Evolutionary conservation across 2,329 filamentous ascomycete species (phyloP).

Genomic region (Fusarium neocosmosporiellum): DNA sequence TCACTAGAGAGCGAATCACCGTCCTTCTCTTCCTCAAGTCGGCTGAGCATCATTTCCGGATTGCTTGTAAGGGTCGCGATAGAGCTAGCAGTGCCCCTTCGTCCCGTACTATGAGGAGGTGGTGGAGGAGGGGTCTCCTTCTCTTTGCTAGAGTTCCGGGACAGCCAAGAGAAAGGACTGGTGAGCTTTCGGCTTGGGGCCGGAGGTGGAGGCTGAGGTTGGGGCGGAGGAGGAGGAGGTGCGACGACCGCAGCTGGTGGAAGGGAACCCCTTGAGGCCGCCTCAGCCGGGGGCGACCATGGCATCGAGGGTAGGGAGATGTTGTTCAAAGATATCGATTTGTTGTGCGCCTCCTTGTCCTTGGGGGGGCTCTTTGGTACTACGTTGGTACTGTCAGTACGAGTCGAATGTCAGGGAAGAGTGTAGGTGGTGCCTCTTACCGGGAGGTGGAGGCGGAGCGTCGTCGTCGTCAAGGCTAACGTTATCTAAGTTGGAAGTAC

Average conservation of each 20-base stretch:
- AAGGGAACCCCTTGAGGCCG: conserved; percentile 58
- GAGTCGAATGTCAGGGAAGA: not conserved
- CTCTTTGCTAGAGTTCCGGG: conserved; percentile 72
- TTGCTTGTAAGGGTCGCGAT: conserved; percentile 83
- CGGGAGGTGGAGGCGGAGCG: conserved; percentile 42
- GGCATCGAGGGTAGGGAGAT: conserved; percentile 79
- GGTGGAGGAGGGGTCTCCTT: conserved; percentile 66
- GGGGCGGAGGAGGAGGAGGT: conserved; percentile 43
- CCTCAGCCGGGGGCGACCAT: conserved; percentile 71
- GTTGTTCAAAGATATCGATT: conserved; percentile 73
- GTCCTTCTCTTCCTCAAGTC: conserved; percentile 78
- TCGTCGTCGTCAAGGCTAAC: conserved; percentile 74
- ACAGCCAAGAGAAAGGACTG: conserved; percentile 88
- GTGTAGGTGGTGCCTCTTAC: conserved; percentile 40
- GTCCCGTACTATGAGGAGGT: conserved; percentile 59
- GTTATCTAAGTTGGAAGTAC: conserved; percentile 64
- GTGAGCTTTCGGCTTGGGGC: conserved; percentile 77
- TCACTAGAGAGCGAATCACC: conserved; percentile 57
- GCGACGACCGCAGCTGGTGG: conserved; percentile 48
- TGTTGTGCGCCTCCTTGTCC: conserved; percentile 57
- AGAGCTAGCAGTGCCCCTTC: conserved; percentile 82
- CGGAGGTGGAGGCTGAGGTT: conserved; percentile 45
- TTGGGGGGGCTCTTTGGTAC: conserved; percentile 47
- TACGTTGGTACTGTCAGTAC: conserved; percentile 35
- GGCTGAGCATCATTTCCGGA: conserved; percentile 81